Evolutionary conservation across 2,329 filamentous ascomycete species (phyloP).

Genomic region (Botrytis byssoidea): DNA sequence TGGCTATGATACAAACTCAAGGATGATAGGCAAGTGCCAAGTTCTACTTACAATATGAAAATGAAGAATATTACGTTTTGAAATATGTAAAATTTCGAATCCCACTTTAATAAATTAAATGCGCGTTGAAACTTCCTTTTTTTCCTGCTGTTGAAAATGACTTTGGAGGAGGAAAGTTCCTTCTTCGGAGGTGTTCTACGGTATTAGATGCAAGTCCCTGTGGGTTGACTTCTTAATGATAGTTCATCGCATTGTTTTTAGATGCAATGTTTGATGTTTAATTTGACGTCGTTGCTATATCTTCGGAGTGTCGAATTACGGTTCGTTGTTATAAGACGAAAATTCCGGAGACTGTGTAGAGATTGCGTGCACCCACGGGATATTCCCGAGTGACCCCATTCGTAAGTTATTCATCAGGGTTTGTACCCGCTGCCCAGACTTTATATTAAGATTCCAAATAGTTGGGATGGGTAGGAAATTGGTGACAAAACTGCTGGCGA

Average conservation of each 20-base stretch:
- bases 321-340: background rate
- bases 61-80: background rate
- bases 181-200: background rate
- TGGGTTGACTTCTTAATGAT: background rate
- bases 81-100: background rate
- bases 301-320: background rate
- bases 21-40: background rate
- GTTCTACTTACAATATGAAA: background rate
- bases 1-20: background rate
- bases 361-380: rapidly evolving
- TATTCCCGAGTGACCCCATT: background rate
- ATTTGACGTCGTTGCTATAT: background rate
- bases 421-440: background rate
- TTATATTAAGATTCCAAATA: background rate
- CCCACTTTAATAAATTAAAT: background rate
- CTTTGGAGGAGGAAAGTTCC: background rate
- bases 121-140: background rate
- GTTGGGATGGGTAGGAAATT: background rate
- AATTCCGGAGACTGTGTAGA: rapidly evolving
- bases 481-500: background rate
- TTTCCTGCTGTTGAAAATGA: background rate
- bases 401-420: rapidly evolving
- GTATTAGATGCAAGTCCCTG: background rate
- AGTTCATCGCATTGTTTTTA: background rate
- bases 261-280: background rate